Conservation (phyloP, 176 grass and related monocot genomes). For the Carex scoparia region DNA sequence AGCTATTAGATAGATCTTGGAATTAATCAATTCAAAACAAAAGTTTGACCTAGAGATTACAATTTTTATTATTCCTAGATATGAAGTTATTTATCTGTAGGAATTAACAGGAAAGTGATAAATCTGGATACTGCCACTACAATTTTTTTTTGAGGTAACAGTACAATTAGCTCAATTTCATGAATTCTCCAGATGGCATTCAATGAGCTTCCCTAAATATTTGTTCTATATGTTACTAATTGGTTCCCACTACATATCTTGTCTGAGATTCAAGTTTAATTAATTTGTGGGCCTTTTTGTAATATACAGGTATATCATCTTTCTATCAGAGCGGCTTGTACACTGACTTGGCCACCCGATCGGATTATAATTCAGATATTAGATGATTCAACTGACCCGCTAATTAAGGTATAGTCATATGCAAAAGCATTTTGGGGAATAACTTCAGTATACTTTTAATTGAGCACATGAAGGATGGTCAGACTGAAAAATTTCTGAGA, state of each 20-base stretch:
- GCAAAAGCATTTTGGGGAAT: constrained; percentile 2
- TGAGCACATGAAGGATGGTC: not conserved
- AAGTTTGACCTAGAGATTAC: not conserved
- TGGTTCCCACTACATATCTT: constrained; percentile 20
- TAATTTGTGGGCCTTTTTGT: not conserved
- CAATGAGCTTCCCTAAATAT: not conserved
- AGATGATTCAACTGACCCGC: constrained; percentile 66
- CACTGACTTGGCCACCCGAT: constrained; percentile 62
- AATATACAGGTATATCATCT: constrained; percentile 64
- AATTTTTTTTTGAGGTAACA: not conserved
- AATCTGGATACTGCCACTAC: not conserved
- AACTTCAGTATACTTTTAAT: not conserved
- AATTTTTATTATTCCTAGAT: not conserved
- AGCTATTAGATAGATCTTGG: not conserved
- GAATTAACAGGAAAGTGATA: not conserved
- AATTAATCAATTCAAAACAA: not conserved
- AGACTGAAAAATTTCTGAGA: not conserved
- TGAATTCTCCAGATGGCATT: constrained; percentile 11
- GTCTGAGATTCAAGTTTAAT: constrained; percentile 4
- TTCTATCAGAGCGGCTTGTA: constrained; percentile 55
- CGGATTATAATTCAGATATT: constrained; percentile 74
- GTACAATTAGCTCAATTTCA: not conserved
- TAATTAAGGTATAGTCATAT: constrained; percentile 56
- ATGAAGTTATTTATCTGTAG: not conserved
- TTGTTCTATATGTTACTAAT: not conserved